Evolutionary conservation across 2,329 filamentous ascomycete species (phyloP).

Genomic region (Whalleya microplaca): DNA sequence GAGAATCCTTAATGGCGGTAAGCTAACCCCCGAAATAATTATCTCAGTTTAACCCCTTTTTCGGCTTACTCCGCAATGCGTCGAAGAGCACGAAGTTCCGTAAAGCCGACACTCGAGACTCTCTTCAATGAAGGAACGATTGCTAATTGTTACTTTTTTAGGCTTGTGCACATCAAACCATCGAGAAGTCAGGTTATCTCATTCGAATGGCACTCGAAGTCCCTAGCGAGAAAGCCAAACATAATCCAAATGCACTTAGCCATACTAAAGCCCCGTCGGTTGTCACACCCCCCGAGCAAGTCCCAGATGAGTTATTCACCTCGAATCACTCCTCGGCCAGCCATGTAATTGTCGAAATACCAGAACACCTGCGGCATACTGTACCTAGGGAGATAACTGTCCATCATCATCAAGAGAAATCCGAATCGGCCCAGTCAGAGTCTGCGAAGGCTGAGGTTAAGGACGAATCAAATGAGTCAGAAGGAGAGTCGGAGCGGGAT

Average conservation of each 20-base stretch:
- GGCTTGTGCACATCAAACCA: slow-evolving; percentile 28
- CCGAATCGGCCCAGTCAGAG: neutral
- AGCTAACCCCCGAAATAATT: too few species aligned
- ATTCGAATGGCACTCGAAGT: slow-evolving; percentile 31
- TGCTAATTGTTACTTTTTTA: neutral
- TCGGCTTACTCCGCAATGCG: too few species aligned
- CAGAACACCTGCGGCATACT: neutral
- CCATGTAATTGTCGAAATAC: neutral
- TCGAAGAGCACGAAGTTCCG: too few species aligned
- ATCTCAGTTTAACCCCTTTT: too few species aligned
- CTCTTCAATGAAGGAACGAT: neutral
- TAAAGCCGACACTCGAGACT: too few species aligned
- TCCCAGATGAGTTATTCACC: slow-evolving; percentile 21
- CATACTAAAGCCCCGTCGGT: neutral
- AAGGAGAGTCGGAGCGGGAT: neutral
- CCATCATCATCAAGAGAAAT: too few species aligned
- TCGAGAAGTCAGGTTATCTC: slow-evolving; percentile 25
- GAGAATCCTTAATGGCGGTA: slow-evolving; percentile 25
- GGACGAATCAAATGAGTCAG: neutral
- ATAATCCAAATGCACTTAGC: slow-evolving; percentile 12
- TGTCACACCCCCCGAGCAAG: neutral
- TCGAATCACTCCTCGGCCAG: neutral
- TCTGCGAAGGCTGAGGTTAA: neutral
- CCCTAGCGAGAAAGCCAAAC: slow-evolving; percentile 26
- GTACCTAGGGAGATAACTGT: neutral